Conservation (phyloP, 257 asterid species). For the Mentha longifolia region DNA sequence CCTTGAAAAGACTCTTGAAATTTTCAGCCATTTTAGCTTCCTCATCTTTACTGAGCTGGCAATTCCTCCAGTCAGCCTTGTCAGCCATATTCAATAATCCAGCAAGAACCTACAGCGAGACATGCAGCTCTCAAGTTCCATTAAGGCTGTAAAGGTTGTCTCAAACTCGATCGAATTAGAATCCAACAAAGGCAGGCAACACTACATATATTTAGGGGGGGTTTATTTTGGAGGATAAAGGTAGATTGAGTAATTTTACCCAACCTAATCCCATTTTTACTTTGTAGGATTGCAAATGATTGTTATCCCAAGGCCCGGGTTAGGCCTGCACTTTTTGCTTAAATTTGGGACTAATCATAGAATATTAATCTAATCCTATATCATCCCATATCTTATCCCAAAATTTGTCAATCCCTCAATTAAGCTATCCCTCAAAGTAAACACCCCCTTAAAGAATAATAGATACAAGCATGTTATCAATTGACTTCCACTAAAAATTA, state of each 20-base stretch:
- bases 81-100: slow-evolving; percentile 88
- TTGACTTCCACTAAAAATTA: neutral
- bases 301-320: too few species aligned
- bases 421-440: too few species aligned
- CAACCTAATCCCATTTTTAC: too few species aligned
- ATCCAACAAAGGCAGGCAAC: slow-evolving; percentile 3
- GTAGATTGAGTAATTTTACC: too few species aligned
- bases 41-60: slow-evolving; percentile 77
- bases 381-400: too few species aligned
- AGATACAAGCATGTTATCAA: neutral
- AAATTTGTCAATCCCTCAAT: too few species aligned
- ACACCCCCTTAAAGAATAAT: neutral
- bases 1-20: slow-evolving; percentile 68
- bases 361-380: too few species aligned
- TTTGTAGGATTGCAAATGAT: neutral
- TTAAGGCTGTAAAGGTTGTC: neutral
- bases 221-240: too few species aligned
- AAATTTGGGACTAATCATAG: neutral
- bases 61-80: slow-evolving; percentile 95
- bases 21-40: slow-evolving; percentile 65
- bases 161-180: slow-evolving; percentile 3
- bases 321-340: too few species aligned
- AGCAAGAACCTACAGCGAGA: slow-evolving; percentile 72
- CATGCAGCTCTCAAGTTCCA: slow-evolving; percentile 20
- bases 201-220: neutral